Evolutionary conservation across 1,284 basidiomycete species (phyloP).

Genomic region (Vanrija humicola): DNA sequence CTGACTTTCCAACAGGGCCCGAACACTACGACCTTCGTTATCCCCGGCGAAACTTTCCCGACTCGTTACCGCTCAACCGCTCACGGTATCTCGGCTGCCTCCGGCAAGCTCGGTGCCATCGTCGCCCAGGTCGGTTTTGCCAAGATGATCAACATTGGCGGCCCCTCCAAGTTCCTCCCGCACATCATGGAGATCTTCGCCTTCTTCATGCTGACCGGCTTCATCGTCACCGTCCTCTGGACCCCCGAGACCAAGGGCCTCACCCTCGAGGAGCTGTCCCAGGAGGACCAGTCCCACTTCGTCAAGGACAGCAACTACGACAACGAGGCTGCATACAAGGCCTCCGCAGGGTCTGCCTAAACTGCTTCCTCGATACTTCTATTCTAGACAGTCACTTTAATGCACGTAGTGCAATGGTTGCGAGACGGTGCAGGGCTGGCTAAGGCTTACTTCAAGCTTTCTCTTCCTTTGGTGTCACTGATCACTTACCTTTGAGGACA

Average conservation of each 20-base stretch:
- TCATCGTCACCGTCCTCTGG: constrained; percentile 66
- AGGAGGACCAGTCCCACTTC: constrained; percentile 65
- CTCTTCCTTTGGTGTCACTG: too few relatives aligned
- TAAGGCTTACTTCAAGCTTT: too few relatives aligned
- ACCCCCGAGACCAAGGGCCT: constrained; percentile 69
- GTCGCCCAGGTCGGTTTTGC: constrained; percentile 75
- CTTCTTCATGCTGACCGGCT: constrained; percentile 72
- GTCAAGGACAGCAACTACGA: constrained; percentile 38
- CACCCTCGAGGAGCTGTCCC: constrained; percentile 64
- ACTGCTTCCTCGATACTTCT: neutral
- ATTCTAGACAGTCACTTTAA: too few relatives aligned
- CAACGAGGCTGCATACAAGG: neutral
- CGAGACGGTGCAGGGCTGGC: too few relatives aligned
- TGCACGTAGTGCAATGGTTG: too few relatives aligned
- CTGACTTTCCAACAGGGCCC: constrained; percentile 52
- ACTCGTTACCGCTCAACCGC: constrained; percentile 78
- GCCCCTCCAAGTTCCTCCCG: constrained; percentile 56
- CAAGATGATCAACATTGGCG: constrained; percentile 64
- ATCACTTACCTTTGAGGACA: too few relatives aligned
- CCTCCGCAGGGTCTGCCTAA: neutral
- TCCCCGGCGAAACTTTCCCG: constrained; percentile 81
- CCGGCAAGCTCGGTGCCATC: constrained; percentile 78
- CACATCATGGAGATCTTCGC: constrained; percentile 59
- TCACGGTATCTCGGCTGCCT: constrained; percentile 79
- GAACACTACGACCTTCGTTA: constrained; percentile 74